These are phyloP conservation scores for Yamadazyma sp. DNA, from an alignment of 805 yeast genomes.

Conservation along the genomic window DNA sequence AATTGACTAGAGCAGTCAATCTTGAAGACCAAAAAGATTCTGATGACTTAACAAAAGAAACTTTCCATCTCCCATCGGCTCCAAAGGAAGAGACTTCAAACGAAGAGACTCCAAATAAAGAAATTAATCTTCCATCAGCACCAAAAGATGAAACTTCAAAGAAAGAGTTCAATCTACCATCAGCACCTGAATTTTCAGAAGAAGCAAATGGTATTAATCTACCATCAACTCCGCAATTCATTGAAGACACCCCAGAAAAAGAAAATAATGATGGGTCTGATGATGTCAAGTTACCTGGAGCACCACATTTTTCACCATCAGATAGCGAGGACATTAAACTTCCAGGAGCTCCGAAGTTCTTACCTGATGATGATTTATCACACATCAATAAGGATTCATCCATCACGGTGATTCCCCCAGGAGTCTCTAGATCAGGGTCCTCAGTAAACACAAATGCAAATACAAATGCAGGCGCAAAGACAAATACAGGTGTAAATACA, in stretches of 20 bases:
- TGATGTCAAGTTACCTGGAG: conserved; percentile 30
- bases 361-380: conserved; percentile 38
- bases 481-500: too few relatives aligned
- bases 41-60: not conserved
- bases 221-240: too few relatives aligned
- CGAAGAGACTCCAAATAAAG: too few relatives aligned
- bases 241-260: not conserved
- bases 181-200: not conserved
- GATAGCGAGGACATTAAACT: conserved; percentile 25
- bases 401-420: conserved; percentile 33
- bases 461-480: not conserved
- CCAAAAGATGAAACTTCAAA: too few relatives aligned
- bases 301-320: conserved; percentile 34
- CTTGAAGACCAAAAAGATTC: conserved; percentile 1
- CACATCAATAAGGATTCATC: conserved; percentile 36
- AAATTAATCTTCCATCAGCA: conserved; percentile 9
- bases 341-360: conserved; percentile 42
- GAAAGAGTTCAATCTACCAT: not conserved
- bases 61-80: too few relatives aligned
- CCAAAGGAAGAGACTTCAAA: too few relatives aligned
- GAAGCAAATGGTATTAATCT: too few relatives aligned
- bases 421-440: not conserved
- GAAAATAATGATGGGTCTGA: not conserved
- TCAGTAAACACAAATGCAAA: not conserved
- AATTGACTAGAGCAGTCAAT: conserved; percentile 3